Percentiles rank a stretch among this genome's conserved stretches.
Evolutionary conservation across 1,139 yeast species (phyloP).

Genomic region (Suhomyces ambrosiae): DNA sequence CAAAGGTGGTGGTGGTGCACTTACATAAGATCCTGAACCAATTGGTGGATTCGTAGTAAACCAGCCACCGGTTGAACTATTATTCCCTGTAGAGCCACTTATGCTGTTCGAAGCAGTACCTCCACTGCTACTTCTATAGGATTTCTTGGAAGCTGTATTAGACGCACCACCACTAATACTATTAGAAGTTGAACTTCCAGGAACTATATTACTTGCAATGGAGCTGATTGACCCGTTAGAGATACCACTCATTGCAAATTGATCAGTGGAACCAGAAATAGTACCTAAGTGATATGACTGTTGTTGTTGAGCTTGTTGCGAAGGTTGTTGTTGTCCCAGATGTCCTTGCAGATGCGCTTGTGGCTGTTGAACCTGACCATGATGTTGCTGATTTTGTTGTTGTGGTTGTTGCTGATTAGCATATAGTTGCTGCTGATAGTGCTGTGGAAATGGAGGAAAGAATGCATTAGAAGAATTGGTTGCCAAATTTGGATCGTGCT

Average conservation of each 20-base stretch:
- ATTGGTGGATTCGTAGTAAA: slow-evolving; percentile 13
- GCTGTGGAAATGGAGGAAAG: slow-evolving; percentile 13
- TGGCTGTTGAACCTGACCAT: slow-evolving; percentile 3
- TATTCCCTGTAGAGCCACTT: slow-evolving; percentile 5
- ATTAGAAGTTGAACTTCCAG: slow-evolving; percentile 9
- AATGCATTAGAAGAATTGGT: slow-evolving; percentile 4
- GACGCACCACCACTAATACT: slow-evolving; percentile 12
- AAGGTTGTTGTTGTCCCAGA: slow-evolving; percentile 6
- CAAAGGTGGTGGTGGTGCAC: slow-evolving; percentile 6
- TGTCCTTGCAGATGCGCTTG: slow-evolving; percentile 1
- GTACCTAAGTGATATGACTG: slow-evolving; percentile 12
- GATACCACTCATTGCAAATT: slow-evolving; percentile 11
- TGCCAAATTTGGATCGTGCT: slow-evolving; percentile 8
- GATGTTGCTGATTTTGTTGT: slow-evolving; percentile 4
- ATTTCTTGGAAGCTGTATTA: slow-evolving; percentile 8
- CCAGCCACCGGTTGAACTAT: slow-evolving; percentile 12
- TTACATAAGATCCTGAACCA: slow-evolving; percentile 7
- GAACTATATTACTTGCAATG: slow-evolving; percentile 7
- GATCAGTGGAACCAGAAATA: slow-evolving; percentile 12
- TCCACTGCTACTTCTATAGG: slow-evolving; percentile 12
- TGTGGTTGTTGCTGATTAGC: slow-evolving; percentile 10
- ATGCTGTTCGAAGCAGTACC: slow-evolving; percentile 8
- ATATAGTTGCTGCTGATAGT: slow-evolving; percentile 14
- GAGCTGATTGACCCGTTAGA: slow-evolving; percentile 16
- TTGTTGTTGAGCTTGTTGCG: slow-evolving; percentile 13